These are phyloP conservation scores for Solanum okadae DNA, from an alignment of 257 asterid genomes.

Conservation along the genomic window DNA sequence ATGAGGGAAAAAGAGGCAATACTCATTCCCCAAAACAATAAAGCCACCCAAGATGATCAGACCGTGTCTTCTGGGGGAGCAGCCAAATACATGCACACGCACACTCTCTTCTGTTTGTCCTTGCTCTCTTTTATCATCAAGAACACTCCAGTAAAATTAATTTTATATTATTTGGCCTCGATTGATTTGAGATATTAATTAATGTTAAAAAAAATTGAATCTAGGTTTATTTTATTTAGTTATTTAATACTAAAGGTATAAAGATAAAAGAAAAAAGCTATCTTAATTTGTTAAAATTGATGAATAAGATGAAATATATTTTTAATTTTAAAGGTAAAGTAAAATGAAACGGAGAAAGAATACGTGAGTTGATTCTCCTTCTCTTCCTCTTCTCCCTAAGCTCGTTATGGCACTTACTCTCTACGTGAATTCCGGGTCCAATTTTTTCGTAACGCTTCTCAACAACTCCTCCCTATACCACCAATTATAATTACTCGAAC, in stretches of 20 bases:
- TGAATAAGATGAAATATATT: too few relatives aligned
- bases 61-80: slow-evolving; percentile 14
- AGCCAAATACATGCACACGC: not conserved
- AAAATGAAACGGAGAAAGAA: not conserved
- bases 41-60: slow-evolving; percentile 9
- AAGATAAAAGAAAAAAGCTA: too few relatives aligned
- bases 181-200: not conserved
- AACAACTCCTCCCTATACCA: not conserved
- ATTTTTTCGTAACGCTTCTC: slow-evolving; percentile 7
- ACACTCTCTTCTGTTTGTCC: not conserved
- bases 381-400: not conserved
- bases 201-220: too few relatives aligned
- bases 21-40: not conserved
- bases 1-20: not conserved
- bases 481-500: not conserved
- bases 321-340: not conserved
- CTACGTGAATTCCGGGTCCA: not conserved
- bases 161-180: not conserved
- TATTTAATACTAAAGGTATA: not conserved
- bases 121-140: not conserved
- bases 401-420: not conserved
- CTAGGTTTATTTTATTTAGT: too few relatives aligned
- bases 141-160: not conserved
- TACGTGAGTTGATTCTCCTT: not conserved
- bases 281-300: too few relatives aligned